Base-by-base conservation (phyloP, 192 early-diverging fungal genomes). In the Funneliformis mosseae region DNA sequence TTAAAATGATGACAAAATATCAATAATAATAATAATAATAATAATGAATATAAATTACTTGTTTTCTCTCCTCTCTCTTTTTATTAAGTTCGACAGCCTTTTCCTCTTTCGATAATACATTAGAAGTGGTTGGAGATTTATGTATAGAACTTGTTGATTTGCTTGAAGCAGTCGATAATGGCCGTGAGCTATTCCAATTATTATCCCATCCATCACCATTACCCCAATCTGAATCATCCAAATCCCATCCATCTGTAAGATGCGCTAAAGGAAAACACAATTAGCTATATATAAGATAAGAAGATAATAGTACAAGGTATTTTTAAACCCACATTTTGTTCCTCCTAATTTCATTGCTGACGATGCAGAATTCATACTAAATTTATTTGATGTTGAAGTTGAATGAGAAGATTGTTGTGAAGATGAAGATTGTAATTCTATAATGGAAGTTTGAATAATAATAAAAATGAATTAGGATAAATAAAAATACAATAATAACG, bases 51-150 rank as follows among this genome's bases (percentile, higher is more conserved):
- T 41, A 18, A 63, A 67, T 23, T 76, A 83, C 80, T 75, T 87
- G 83, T 55, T 87, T 78, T 66, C 90, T 79, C 59, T 91, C 90
- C 80, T 91, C 90, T 64, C 88, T 82, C 59, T 85, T 87, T 41
- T 85, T 71, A 18, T 88, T 86, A 55, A 89, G 41, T 62, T 91
- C 90, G 6, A 87, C 87, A 48, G 73, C 82, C 81, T 85, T 83
- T 41, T 89, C 88, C 46, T 88, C 86, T 76, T 88, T 88, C 16
- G 81, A 61, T 23, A 81, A 61, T 18, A 76, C 74, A 42, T 74
- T 81, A 23, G 77, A 41, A 14, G 63, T 27, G 16, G 23, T 42
- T 33, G 79, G 23, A n/a, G 28, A 66, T 9, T 39, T 33, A 10
- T 39, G 68, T 3, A 70, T 70, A 9, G 68, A 41, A 39, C 39